phyloP scores from a whole-genome alignment of 345 rosid genomes.

The Rhodamnia rubescens region DNA sequence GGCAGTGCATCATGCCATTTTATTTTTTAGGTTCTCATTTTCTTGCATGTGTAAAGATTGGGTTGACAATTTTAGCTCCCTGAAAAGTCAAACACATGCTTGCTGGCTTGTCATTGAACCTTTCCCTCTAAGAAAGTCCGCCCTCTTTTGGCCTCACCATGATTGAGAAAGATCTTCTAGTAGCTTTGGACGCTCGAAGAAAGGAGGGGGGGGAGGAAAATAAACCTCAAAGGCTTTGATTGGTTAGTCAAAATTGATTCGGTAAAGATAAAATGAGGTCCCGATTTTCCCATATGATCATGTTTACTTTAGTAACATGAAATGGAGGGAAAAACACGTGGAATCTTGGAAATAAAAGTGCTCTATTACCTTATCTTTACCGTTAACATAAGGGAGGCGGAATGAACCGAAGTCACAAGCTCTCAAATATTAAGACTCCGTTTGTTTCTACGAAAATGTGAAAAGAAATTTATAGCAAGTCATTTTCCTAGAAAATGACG shows the following conservation, averaged over 20 bases:
- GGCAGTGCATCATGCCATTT: background rate
- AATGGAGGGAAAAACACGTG: background rate
- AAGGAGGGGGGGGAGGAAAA: background rate
- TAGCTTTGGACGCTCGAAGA: background rate
- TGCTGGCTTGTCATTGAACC: background rate
- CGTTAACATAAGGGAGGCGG: background rate
- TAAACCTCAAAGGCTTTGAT: background rate
- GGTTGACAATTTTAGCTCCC: background rate
- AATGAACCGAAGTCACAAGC: too few relatives aligned
- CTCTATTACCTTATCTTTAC: background rate
- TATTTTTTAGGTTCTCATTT: background rate
- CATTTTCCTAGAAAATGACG: too few relatives aligned
- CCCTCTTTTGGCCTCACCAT: too few relatives aligned
- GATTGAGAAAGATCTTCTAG: background rate
- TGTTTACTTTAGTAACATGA: background rate
- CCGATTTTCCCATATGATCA: background rate
- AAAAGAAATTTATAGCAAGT: too few relatives aligned
- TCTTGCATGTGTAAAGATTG: background rate
- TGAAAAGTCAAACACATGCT: background rate
- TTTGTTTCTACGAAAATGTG: too few relatives aligned
- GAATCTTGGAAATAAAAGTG: background rate
- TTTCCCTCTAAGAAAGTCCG: background rate
- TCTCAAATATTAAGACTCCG: too few relatives aligned
- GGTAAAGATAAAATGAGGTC: background rate
- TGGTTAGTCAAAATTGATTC: background rate